Evolutionary conservation across 208 protist genomes (phyloP), one percentile per base, ranked within the genome.

Genomic region (Plasmodiophora brassicae): DNA sequence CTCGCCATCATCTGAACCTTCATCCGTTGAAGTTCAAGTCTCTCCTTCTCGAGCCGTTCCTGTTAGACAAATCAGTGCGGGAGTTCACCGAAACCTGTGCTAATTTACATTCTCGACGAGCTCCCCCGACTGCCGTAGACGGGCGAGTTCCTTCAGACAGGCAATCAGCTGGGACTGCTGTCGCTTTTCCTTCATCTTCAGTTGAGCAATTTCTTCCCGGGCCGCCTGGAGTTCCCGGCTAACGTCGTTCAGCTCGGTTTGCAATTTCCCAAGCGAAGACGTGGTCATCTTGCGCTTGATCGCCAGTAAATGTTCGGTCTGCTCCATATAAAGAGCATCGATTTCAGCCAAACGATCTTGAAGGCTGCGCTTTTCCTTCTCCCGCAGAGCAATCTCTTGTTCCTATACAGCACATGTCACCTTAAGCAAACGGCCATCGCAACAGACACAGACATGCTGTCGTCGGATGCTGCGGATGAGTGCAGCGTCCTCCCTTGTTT

Each of bases 41-140:
- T 78, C n/a, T 78, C 65, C 32, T 38, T n/a, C 5, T 78, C 65
- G 10, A 78, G n/a, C n/a, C 65, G 65, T 78, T 78, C 65, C 65
- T 78, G 41, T 78, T 5, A 5, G 14, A 38, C 41, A 5, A 38
- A 38, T 38, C 10, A 78, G 65, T 32, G 5, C 10, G 10, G 32
- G 32, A 36, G 5, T 5, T 44, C 41, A 5, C 5, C 10, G 32
- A 32, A 38, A 5, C 32, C 20, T 14, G n/a, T 78, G 5, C 65
- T n/a, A n/a, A n/a, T n/a, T 78, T 78, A 78, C 65, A 32, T 78
- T 78, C 65, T 78, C 65, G 41, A 78, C n/a, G 65, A 78, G 10
- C n/a, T 78, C 65, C 32, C 5, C 41, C 5, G 65, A 44, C n/a
- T 78, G 65, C n/a, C 65, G 65, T 44, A 78, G 65, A 14, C 65